Percentiles rank a stretch among this genome's conserved stretches.
phyloP scores from a whole-genome alignment of 2,329 filamentous ascomycete species.

The Dothideomycetes sp. region DNA sequence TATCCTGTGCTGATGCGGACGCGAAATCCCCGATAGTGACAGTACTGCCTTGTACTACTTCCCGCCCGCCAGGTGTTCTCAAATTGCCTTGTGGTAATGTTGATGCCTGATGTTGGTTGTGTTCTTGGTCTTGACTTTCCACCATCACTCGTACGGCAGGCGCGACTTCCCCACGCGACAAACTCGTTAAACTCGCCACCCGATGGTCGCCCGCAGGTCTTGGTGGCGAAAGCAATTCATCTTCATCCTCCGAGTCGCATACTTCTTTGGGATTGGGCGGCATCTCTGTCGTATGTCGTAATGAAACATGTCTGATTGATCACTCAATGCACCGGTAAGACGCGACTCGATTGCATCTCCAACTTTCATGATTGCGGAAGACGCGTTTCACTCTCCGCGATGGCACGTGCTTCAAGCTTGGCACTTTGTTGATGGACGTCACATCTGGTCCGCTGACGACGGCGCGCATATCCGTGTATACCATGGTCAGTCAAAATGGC shows the following conservation, averaged over 20 bases:
- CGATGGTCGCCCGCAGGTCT: background rate
- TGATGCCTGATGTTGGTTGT: too few species aligned
- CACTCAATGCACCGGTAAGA: too few species aligned
- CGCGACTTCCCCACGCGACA: conserved; percentile 2
- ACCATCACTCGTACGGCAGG: background rate
- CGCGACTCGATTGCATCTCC: too few species aligned
- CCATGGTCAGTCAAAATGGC: conserved; percentile 21
- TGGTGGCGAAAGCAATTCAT: background rate
- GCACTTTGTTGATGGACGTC: background rate
- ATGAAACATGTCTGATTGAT: background rate
- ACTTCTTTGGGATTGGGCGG: conserved; percentile 1
- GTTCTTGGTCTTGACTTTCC: too few species aligned
- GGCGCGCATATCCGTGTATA: background rate
- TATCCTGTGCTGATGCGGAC: conserved; percentile 1
- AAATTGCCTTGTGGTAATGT: too few species aligned
- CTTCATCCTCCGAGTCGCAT: conserved; percentile 8
- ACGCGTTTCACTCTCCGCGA: background rate
- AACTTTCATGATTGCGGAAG: too few species aligned
- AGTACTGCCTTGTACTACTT: too few species aligned
- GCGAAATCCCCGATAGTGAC: too few species aligned
- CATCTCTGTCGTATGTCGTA: background rate
- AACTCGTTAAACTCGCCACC: too few species aligned
- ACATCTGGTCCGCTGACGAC: background rate
- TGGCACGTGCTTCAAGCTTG: background rate
- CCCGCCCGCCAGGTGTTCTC: too few species aligned